These are phyloP conservation scores for Psidium friedrichsthalianum DNA, from an alignment of 345 rosid species.

Conservation along the genomic window DNA sequence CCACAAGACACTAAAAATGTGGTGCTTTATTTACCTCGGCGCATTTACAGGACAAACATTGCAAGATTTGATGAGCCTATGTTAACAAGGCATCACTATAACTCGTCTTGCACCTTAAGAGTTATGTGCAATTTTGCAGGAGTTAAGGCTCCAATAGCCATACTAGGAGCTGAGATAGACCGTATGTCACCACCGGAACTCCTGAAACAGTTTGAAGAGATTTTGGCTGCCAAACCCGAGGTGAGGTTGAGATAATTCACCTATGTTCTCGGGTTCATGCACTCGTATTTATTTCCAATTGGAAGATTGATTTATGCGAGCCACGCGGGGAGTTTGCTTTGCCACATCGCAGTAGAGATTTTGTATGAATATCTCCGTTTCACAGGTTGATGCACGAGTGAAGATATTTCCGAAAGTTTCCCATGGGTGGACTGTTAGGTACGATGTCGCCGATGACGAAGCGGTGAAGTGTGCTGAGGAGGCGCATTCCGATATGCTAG, in stretches of 20 bases:
- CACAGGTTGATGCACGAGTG: slow-evolving; percentile 56
- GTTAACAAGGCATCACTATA: background rate
- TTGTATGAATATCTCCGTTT: slow-evolving; percentile 39
- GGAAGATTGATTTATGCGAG: background rate
- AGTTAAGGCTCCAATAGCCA: background rate
- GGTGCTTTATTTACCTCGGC: background rate
- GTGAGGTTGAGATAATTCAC: slow-evolving; percentile 28
- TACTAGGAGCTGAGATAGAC: slow-evolving; percentile 50
- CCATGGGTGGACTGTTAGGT: slow-evolving; percentile 76
- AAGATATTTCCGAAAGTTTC: slow-evolving; percentile 59
- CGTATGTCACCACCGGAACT: slow-evolving; percentile 27
- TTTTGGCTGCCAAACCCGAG: slow-evolving; percentile 27
- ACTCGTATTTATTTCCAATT: background rate
- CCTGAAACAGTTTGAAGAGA: slow-evolving; percentile 34
- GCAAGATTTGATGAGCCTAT: background rate
- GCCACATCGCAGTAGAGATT: background rate
- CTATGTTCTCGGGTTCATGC: background rate
- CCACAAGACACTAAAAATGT: background rate
- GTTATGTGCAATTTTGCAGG: background rate
- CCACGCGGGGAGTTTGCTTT: background rate
- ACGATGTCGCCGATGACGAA: slow-evolving; percentile 26
- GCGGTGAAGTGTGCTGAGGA: slow-evolving; percentile 47
- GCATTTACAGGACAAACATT: background rate
- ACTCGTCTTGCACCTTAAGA: background rate
- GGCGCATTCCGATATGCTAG: slow-evolving; percentile 51